These are phyloP conservation scores for Trichoderma aggressivum DNA, from an alignment of 2,329 filamentous ascomycete genomes.

Conservation along the genomic window DNA sequence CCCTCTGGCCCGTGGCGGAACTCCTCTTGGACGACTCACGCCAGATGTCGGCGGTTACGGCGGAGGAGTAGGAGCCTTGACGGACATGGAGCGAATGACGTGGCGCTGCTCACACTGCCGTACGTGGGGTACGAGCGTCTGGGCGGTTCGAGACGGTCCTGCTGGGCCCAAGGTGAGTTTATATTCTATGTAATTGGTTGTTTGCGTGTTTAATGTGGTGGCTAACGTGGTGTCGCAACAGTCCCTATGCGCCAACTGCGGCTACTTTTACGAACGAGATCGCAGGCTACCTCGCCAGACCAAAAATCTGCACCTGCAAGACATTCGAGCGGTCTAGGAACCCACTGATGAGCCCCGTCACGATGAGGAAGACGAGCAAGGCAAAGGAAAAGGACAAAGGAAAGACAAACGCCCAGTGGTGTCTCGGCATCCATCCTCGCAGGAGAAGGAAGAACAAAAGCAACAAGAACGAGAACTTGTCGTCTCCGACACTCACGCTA, in stretches of 20 bases:
- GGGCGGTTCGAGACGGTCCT: conserved; percentile 92
- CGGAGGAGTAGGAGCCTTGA: conserved; percentile 65
- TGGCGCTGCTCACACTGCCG: conserved; percentile 90
- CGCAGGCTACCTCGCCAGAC: conserved; percentile 65
- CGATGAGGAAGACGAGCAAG: conserved; percentile 17
- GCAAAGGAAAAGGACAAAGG: background rate
- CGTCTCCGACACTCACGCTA: background rate
- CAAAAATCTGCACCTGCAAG: conserved; percentile 39
- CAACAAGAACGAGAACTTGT: background rate
- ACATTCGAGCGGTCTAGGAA: conserved; percentile 33
- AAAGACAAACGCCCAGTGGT: background rate
- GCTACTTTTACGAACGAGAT: conserved; percentile 82
- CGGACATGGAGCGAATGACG: conserved; percentile 71
- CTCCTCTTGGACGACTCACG: conserved; percentile 70
- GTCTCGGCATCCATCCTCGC: background rate
- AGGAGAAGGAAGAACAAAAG: background rate
- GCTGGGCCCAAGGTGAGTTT: conserved; percentile 71
- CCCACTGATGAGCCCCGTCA: conserved; percentile 23
- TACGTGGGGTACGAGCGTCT: conserved; percentile 85
- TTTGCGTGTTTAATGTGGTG: too few relatives aligned
- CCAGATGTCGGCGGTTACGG: conserved; percentile 75
- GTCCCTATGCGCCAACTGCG: conserved; percentile 92
- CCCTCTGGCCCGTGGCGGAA: conserved; percentile 63
- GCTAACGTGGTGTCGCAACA: conserved; percentile 35
- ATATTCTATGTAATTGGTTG: background rate